Evolutionary conservation across 2,329 filamentous ascomycete genomes (phyloP).

Genomic region (Penicillium brasilianum): DNA sequence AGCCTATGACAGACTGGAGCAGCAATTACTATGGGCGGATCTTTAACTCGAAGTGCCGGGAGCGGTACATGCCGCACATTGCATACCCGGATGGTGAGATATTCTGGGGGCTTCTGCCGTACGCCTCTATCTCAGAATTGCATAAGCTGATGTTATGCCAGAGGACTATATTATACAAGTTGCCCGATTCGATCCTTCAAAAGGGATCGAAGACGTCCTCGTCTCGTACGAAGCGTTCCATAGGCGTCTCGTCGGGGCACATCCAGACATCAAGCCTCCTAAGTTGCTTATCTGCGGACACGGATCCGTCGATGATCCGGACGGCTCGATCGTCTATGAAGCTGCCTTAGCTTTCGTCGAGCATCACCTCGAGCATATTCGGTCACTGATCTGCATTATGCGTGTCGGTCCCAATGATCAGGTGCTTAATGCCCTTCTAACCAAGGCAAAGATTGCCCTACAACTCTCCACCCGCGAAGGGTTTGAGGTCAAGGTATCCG

Average conservation of each 20-base stretch:
- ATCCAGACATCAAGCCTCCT: slow-evolving; percentile 38
- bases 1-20: slow-evolving; percentile 69
- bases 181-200: slow-evolving; percentile 61
- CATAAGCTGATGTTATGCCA: slow-evolving; percentile 12
- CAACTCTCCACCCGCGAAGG: slow-evolving; percentile 79
- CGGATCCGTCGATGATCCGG: slow-evolving; percentile 76
- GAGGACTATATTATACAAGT: slow-evolving; percentile 76
- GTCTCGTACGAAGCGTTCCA: slow-evolving; percentile 32
- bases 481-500: slow-evolving; percentile 71
- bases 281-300: slow-evolving; percentile 76
- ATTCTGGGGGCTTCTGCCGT: not conserved
- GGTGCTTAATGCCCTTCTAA: slow-evolving; percentile 74
- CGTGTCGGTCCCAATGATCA: slow-evolving; percentile 78
- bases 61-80: slow-evolving; percentile 51
- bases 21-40: slow-evolving; percentile 71
- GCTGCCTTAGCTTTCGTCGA: slow-evolving; percentile 68
- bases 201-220: slow-evolving; percentile 77
- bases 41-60: slow-evolving; percentile 64
- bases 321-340: slow-evolving; percentile 52
- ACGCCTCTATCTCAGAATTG: not conserved
- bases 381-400: slow-evolving; percentile 70
- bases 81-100: slow-evolving; percentile 30
- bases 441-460: slow-evolving; percentile 70
- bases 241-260: slow-evolving; percentile 44
- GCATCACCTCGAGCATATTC: slow-evolving; percentile 53